Evolutionary conservation across 306 rosid species (phyloP), one percentile per base, ranked within the genome.

Genomic region (Urtica urens): DNA sequence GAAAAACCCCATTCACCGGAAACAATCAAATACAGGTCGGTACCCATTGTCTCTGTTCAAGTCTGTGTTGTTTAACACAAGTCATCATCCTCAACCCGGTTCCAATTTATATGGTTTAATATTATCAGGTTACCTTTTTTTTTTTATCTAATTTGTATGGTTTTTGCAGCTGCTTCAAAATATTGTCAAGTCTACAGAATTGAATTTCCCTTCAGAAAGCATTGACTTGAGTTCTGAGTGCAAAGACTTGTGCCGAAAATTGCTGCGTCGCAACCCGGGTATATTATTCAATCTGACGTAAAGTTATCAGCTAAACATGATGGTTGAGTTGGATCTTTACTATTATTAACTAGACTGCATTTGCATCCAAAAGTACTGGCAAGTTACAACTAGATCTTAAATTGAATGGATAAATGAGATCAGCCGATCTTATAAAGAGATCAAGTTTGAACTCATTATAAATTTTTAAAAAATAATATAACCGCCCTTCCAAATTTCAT

Each of bases 241-340:
- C 85, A 92, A 76, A 76, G 96, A 92, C 61, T 65, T 92, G 63
- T 92, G 99, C 69, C 81, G 60, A 65, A 92, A 82, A 68, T 76
- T 92, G 77, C 71, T 92, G 59, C 96, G 94, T 49, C 81, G 93
- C 35, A 82, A 86, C 72, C 99, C 96, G 69, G 96, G 99, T 92
- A 80, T 46, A 29, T 59, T 15, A 16, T 3, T 3, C 22, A 33
- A 25, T 11, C 1, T 23, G 2, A 18, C 9, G 23, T 2, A 23
- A 27, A 48, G 8, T 12, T 23, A 15, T 12, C 30, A 13, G 23
- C 14, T 48, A 27, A 17, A 15, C 14, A n/a, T n/a, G n/a, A n/a
- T n/a, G n/a, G n/a, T n/a, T n/a, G n/a, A n/a, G n/a, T n/a, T n/a
- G n/a, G n/a, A n/a, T n/a, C n/a, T n/a, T n/a, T n/a, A n/a, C n/a